Base-by-base conservation (phyloP, 2,329 filamentous ascomycete genomes). In the Leptographium wingfieldii region DNA sequence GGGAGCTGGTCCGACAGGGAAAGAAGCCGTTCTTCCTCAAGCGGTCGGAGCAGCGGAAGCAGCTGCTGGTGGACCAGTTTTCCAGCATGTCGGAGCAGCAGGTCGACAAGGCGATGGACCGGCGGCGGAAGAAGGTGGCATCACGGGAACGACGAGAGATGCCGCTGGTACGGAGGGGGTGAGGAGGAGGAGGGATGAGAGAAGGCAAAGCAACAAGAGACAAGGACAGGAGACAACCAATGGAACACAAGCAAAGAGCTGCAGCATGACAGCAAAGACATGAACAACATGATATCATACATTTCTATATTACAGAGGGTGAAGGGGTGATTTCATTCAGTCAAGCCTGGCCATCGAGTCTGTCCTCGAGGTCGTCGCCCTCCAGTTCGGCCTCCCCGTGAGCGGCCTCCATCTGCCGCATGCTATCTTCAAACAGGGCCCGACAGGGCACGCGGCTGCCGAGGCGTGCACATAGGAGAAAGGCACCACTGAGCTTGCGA, bases 11-110 rank as follows among this genome's bases (percentile, higher is more conserved):
- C 57, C 84, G 84, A 67, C 83, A 95, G 75, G 94, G 94, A 63
- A 96, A 96, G 83, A 84, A 81, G 70, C 92, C 94, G 0, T 99
- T 91, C 75, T 97, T 90, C 73, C 76, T 97, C 67, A 99, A 99
- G 82, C 86, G 86, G 76, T 84, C 85, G 69, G 92, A 96, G 74
- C 83, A 94, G 77, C 95, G 94, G 85, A 90, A 92, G 78, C 78
- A 86, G 72, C 78, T 91, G 60, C 76, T 96, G 63, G 77, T 88
- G 69, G 86, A 94, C 67, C 84, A 87, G 70, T 96, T 88, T 73
- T 81, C 86, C 67, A 81, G 82, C 62, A 87, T 97, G 86, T 94
- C 89, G 73, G 87, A 87, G 70, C 87, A 85, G 71, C 86, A 96
- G 73, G 82, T 91, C 62, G 88, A 95, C 69, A 87, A 85, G 75